Conservation (phyloP, 352 stramenopile species). For the Globisporangium solare region DNA sequence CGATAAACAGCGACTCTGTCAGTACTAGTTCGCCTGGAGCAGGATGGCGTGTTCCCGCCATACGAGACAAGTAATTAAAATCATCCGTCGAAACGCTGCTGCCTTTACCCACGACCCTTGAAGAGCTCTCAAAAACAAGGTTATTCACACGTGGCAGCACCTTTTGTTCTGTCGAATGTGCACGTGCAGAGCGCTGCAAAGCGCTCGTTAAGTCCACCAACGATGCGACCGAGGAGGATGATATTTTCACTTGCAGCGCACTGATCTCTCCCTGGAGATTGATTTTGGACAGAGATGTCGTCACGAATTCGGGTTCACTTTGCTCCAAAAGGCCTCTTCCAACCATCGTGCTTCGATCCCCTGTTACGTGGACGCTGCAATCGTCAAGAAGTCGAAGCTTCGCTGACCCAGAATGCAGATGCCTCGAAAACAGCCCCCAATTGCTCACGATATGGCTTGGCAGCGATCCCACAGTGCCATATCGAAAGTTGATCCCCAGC, state of each 20-base stretch:
- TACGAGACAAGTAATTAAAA: slow-evolving; percentile 49
- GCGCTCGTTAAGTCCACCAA: slow-evolving; percentile 24
- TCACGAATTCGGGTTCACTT: slow-evolving; percentile 9
- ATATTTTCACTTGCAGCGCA: slow-evolving; percentile 40
- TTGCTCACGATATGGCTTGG: slow-evolving; percentile 39
- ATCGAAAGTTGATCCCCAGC: slow-evolving; percentile 39
- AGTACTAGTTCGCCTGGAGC: slow-evolving; percentile 63
- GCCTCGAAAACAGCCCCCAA: slow-evolving; percentile 42
- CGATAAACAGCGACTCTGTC: slow-evolving; percentile 55
- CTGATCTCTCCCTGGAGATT: slow-evolving; percentile 42
- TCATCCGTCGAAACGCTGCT: slow-evolving; percentile 35
- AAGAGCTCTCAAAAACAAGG: background rate
- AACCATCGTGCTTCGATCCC: slow-evolving; percentile 35
- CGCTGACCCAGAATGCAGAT: slow-evolving; percentile 35
- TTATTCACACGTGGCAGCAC: background rate
- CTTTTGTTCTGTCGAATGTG: background rate
- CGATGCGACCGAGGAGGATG: slow-evolving; percentile 33
- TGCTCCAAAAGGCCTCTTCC: slow-evolving; percentile 16
- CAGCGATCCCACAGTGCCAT: slow-evolving; percentile 24
- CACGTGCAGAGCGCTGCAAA: background rate
- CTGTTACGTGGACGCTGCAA: slow-evolving; percentile 47
- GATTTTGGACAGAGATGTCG: slow-evolving; percentile 24
- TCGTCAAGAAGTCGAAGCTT: slow-evolving; percentile 48
- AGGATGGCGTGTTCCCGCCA: slow-evolving; percentile 43
- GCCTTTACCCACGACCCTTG: background rate